Conservation (phyloP, 306 rosid species). For the Rubus idaeus region DNA sequence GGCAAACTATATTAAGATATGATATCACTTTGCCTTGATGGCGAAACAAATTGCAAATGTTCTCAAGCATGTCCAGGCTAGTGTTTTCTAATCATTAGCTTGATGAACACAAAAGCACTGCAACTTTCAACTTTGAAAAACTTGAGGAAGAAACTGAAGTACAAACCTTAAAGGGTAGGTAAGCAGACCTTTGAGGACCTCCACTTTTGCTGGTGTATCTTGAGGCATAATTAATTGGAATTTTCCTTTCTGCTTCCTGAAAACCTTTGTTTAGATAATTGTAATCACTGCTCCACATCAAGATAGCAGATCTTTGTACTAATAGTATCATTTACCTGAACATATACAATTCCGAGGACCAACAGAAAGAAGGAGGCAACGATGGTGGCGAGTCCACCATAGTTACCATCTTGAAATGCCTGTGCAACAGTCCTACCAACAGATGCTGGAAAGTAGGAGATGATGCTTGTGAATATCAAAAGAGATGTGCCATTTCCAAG, state of each 20-base stretch:
- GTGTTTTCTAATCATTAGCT: background rate
- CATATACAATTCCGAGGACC: slow-evolving; percentile 95
- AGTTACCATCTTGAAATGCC: slow-evolving; percentile 85
- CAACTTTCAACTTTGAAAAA: slow-evolving; percentile 20
- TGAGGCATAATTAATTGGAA: slow-evolving; percentile 93
- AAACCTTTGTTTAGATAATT: slow-evolving; percentile 46
- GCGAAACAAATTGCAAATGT: slow-evolving; percentile 1
- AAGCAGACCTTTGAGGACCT: slow-evolving; percentile 87
- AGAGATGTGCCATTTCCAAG: slow-evolving; percentile 98
- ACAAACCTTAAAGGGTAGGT: slow-evolving; percentile 87
- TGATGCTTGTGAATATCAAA: slow-evolving; percentile 91
- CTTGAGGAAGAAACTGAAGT: slow-evolving; percentile 23
- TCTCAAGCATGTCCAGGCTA: slow-evolving; percentile 8
- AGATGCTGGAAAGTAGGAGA: slow-evolving; percentile 97
- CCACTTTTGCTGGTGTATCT: slow-evolving; percentile 72
- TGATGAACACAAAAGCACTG: slow-evolving; percentile 8
- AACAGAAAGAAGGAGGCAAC: slow-evolving; percentile 65
- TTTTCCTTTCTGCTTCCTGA: slow-evolving; percentile 99
- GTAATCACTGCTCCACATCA: slow-evolving; percentile 16
- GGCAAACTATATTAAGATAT: background rate
- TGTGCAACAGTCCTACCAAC: slow-evolving; percentile 77
- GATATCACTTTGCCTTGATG: background rate
- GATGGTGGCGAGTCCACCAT: slow-evolving; percentile 71
- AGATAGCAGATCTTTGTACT: slow-evolving; percentile 19
- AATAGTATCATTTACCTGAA: slow-evolving; percentile 64